Evolutionary conservation across 495 filamentous ascomycete genomes (phyloP), one percentile per base, ranked within the genome.

Genomic region (Margaritispora aquatica): DNA sequence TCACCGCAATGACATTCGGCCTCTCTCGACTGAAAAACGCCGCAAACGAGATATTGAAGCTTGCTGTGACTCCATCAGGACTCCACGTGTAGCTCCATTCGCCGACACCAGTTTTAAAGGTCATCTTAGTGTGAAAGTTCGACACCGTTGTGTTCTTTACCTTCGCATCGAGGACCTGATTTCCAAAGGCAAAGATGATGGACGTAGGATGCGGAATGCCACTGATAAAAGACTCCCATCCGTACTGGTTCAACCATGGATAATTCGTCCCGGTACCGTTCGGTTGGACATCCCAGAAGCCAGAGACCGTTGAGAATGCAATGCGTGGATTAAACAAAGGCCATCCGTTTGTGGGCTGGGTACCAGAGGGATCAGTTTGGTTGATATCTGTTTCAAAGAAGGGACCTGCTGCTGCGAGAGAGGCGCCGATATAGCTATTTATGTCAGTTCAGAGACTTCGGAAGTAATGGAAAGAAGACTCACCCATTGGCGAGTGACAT

Each of bases 271-370:
- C 77, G 36, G 84, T 86, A 0, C 79, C 84, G 31, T 73, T 79
- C 0, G 75, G 75, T 68, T 91, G 87, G 9, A 73, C 69, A 60
- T 90, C 79, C 59, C 78, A 91, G 69, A 92, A 92, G 0, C 88
- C 88, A 38, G 83, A 78, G 56, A 92, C 81, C 0, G 87, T 90
- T 2, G 85, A 83, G 68, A 92, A 89, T 1, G 84, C 80, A 65
- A 89, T 84, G 15, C 88, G 75, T 8, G 76, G 67, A 48, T 84
- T 75, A 71, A 83, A 89, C 17, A 92, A 69, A 7, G 88, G 88
- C 88, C 88, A 92, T 5, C 88, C 88, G 63, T 82, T 87, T 67
- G 85, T 84, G 24, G 79, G 79, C 55, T 80, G 77, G 17, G 50
- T 54, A 5, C 65, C 69, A 51, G 7, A 54, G 21, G 69, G 29